Evolutionary conservation across 768 basidiomycete species (phyloP), one percentile per base, ranked within the genome.

Genomic region (Dictyophora rubrovolvata): DNA sequence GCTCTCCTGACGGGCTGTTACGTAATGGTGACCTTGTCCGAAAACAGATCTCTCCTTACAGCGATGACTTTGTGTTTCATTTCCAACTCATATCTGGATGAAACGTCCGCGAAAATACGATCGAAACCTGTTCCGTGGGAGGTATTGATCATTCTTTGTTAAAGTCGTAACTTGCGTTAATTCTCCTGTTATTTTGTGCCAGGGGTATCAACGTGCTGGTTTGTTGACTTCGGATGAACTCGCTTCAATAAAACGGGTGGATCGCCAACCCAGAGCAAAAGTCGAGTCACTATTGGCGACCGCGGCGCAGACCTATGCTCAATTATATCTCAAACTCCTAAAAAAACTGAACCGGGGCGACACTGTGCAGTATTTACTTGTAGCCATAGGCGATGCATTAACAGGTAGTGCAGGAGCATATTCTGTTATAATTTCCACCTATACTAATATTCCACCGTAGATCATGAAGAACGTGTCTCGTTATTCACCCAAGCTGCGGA

Each of bases 111-210:
- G 55, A 94, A 95, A 77, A 92, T 94, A 62, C 80, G 87, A 65
- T 80, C 86, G 8, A 96, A 94, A 71, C 85, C 86, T 1, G 91
- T 96, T 10, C 93, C 93, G 63, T 98, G 95, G 95, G 93, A 96
- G 85, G 95, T 95, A 60, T 60, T 75, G 52, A 22, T 17, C 47
- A 37, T 35, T 35, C 16, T 36, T 23, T 35, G 56, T 49, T 20
- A 28, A 28, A 28, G 17, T 51, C 28, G 47, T 59, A 37, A 22
- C 55, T n/a, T 16, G 51, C 54, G 3, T 67, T 70, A 49, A 66
- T 60, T 54, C 34, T 53, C 37, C 28, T 49, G 5, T 37, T 35
- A 7, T 21, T n/a, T 12, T 18, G 53, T 21, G 64, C n/a, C 65
- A 97, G 93, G 93, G 89, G 61, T 96, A 97, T 75, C 93, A 96